Evolutionary conservation across 1,139 yeast species (phyloP).

Genomic region (Hyphopichia buzzinii): DNA sequence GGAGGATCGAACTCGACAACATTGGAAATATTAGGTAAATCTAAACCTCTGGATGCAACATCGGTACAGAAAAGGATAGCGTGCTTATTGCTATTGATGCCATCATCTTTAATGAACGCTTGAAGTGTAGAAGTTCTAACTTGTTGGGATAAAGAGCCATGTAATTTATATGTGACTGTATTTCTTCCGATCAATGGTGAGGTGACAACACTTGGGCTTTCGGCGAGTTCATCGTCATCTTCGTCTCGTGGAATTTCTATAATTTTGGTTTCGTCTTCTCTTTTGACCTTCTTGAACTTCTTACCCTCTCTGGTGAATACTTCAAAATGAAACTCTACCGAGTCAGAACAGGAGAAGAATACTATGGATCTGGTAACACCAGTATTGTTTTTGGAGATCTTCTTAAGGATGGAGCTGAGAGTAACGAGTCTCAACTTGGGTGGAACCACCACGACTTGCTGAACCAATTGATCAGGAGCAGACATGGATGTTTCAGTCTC

Average conservation of each 20-base stretch:
- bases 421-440: slow-evolving; percentile 88
- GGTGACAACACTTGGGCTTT: slow-evolving; percentile 41
- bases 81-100: slow-evolving; percentile 34
- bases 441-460: slow-evolving; percentile 77
- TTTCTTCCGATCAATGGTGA: slow-evolving; percentile 53
- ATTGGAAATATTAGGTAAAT: slow-evolving; percentile 61
- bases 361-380: slow-evolving; percentile 61
- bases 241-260: slow-evolving; percentile 16
- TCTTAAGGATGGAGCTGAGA: slow-evolving; percentile 61
- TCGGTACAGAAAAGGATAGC: slow-evolving; percentile 79
- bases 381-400: slow-evolving; percentile 31
- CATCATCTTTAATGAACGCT: slow-evolving; percentile 49
- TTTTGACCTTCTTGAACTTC: slow-evolving; percentile 30
- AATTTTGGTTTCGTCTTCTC: slow-evolving; percentile 21
- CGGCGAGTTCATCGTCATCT: slow-evolving; percentile 25
- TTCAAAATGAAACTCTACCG: slow-evolving; percentile 87
- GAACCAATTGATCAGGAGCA: slow-evolving; percentile 91
- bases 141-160: slow-evolving; percentile 87
- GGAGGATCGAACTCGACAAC: slow-evolving; percentile 73
- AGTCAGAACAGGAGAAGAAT: slow-evolving; percentile 90
- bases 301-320: slow-evolving; percentile 62
- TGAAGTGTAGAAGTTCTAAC: slow-evolving; percentile 74
- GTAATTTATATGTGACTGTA: slow-evolving; percentile 69
- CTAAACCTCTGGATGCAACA: slow-evolving; percentile 73
- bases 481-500: slow-evolving; percentile 25